Evolutionary conservation across 1,139 yeast species (phyloP).

Genomic region (Suhomyces maxii): DNA sequence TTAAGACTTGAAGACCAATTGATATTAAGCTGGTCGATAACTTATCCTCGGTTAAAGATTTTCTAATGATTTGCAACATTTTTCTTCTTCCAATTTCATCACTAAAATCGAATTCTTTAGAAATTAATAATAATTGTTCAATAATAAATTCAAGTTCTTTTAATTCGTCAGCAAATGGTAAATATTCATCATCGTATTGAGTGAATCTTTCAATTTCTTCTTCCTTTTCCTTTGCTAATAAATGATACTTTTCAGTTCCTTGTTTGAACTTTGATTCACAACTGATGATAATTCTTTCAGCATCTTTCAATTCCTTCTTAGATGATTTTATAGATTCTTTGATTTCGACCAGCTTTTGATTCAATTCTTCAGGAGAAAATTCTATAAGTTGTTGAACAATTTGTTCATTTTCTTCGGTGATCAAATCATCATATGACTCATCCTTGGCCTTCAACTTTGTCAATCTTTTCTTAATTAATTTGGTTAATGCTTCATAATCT

Average conservation of each 20-base stretch:
- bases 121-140: constrained; percentile 67
- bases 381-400: constrained; percentile 16
- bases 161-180: constrained; percentile 35
- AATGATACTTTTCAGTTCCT: constrained; percentile 20
- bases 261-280: constrained; percentile 18
- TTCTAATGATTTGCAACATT: constrained; percentile 71
- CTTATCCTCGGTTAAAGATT: constrained; percentile 54
- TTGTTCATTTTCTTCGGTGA: constrained; percentile 16
- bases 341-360: constrained; percentile 12
- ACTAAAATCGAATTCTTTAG: constrained; percentile 76
- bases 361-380: constrained; percentile 15
- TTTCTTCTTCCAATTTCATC: constrained; percentile 91
- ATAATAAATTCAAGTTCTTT: constrained; percentile 72
- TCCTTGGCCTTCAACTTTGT: constrained; percentile 12
- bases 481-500: constrained; percentile 16
- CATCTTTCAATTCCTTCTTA: constrained; percentile 14
- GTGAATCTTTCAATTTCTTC: constrained; percentile 17
- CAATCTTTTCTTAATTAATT: constrained; percentile 12
- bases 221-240: constrained; percentile 13
- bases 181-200: constrained; percentile 24
- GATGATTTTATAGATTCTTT: constrained; percentile 12
- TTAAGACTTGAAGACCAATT: constrained; percentile 62
- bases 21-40: constrained; percentile 56
- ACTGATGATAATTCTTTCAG: constrained; percentile 25
- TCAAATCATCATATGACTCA: constrained; percentile 12